Conservation (phyloP, 331 rosid genomes). For the Erythrophleum ivorense region DNA sequence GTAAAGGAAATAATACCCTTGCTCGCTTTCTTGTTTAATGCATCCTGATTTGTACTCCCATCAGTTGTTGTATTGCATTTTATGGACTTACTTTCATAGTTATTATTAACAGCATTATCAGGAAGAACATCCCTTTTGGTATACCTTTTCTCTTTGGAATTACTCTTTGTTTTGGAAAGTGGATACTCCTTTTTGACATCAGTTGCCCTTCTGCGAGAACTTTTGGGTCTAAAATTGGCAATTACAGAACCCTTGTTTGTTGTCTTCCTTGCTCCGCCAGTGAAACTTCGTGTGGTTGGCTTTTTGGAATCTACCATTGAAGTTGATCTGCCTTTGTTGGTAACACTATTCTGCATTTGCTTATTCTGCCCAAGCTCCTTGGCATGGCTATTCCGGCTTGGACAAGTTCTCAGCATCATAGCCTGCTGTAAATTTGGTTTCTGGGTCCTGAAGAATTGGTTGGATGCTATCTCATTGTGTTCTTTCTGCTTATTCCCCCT, state of each 20-base stretch:
- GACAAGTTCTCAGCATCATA: not conserved
- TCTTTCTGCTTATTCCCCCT: slow-evolving; percentile 48
- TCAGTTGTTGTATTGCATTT: slow-evolving; percentile 62
- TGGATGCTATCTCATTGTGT: slow-evolving; percentile 50
- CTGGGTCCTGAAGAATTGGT: slow-evolving; percentile 30
- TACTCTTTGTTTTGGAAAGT: slow-evolving; percentile 7
- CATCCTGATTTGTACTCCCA: slow-evolving; percentile 48
- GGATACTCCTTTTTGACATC: slow-evolving; percentile 35
- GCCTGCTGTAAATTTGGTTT: not conserved
- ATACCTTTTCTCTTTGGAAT: slow-evolving; percentile 49
- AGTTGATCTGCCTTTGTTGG: slow-evolving; percentile 48
- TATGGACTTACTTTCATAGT: slow-evolving; percentile 54
- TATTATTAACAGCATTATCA: slow-evolving; percentile 33
- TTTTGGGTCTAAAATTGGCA: not conserved
- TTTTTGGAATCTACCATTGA: slow-evolving; percentile 51
- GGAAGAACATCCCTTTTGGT: slow-evolving; percentile 41
- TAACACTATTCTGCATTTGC: not conserved
- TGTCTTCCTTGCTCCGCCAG: not conserved
- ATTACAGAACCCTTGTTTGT: not conserved
- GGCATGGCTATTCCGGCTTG: not conserved
- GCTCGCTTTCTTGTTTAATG: slow-evolving; percentile 57
- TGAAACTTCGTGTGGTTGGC: slow-evolving; percentile 42
- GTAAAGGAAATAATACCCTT: slow-evolving; percentile 85
- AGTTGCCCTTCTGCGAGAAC: slow-evolving; percentile 40
- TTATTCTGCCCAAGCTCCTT: not conserved